These are phyloP conservation scores for Peniophora sp. DNA, from an alignment of 1,284 basidiomycete genomes.

Conservation along the genomic window DNA sequence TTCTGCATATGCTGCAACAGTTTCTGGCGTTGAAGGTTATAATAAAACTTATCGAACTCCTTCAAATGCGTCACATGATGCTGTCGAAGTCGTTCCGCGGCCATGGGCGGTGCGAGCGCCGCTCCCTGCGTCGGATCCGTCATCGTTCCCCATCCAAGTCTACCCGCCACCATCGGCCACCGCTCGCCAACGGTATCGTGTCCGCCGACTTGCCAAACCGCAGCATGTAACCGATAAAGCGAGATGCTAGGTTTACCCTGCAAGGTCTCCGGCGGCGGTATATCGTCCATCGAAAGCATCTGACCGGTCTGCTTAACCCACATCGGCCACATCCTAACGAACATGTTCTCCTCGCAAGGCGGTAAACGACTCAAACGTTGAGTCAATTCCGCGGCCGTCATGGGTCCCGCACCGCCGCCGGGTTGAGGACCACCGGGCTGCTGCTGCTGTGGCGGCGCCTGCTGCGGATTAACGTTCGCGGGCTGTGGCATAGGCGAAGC, in stretches of 20 bases:
- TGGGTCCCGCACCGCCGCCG: slow-evolving; percentile 8
- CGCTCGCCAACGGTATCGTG: not conserved
- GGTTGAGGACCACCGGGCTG: slow-evolving; percentile 9
- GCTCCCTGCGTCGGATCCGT: not conserved
- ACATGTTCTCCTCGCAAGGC: not conserved
- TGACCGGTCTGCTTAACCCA: not conserved
- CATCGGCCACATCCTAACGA: not conserved
- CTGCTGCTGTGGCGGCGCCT: slow-evolving; percentile 5
- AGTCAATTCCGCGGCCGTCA: not conserved
- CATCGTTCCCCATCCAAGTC: not conserved
- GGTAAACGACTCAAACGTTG: not conserved
- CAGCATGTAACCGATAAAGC: not conserved
- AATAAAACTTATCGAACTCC: not conserved
- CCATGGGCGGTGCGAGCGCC: not conserved
- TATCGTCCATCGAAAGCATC: not conserved
- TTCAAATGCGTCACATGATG: not conserved
- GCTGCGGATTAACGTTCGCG: slow-evolving; percentile 4
- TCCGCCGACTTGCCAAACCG: not conserved
- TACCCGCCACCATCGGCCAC: not conserved
- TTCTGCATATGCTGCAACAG: not conserved
- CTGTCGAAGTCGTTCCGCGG: not conserved
- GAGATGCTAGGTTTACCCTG: not conserved
- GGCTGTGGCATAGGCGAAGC: not conserved
- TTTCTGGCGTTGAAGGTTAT: not conserved
- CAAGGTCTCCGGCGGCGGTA: not conserved